Evolutionary conservation across 148 eudicot genomes (phyloP).

Genomic region (Agrostemma githago): DNA sequence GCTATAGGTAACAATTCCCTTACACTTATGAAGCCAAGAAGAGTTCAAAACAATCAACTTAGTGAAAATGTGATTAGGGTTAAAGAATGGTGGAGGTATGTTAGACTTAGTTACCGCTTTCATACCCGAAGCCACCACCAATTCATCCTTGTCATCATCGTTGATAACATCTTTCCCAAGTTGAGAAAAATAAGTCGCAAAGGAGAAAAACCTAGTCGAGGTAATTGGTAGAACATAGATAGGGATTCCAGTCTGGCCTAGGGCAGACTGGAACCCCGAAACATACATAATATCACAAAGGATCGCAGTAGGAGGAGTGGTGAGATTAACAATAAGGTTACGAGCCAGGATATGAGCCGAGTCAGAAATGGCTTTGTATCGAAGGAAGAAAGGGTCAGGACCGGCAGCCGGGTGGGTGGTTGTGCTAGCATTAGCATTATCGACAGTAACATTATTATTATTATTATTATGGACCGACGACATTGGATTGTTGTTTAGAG

Average conservation of each 20-base stretch:
- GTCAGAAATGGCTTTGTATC: slow-evolving; percentile 27
- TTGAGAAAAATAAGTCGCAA: slow-evolving; percentile 21
- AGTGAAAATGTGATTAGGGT: slow-evolving; percentile 5
- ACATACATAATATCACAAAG: slow-evolving; percentile 29
- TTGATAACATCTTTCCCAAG: too few species aligned
- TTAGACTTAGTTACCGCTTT: not conserved
- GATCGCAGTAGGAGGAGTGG: slow-evolving; percentile 27
- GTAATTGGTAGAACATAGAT: slow-evolving; percentile 25
- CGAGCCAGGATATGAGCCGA: slow-evolving; percentile 24
- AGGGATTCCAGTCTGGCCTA: slow-evolving; percentile 12
- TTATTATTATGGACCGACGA: too few species aligned
- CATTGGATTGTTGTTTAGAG: not conserved
- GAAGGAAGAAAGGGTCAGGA: slow-evolving; percentile 30
- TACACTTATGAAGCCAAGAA: slow-evolving; percentile 6
- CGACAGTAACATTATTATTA: too few species aligned
- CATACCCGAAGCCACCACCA: slow-evolving; percentile 22
- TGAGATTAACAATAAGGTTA: slow-evolving; percentile 13
- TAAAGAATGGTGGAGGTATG: slow-evolving; percentile 2
- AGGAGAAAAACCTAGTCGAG: slow-evolving; percentile 27
- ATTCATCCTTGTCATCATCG: not conserved
- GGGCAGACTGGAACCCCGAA: slow-evolving; percentile 17
- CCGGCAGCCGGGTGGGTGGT: not conserved
- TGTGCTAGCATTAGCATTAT: not conserved
- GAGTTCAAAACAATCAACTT: not conserved
- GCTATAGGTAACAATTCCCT: slow-evolving; percentile 24